Conservation (phyloP, 176 grass and related monocot genomes). For the bread wheat (Triticum aestivum) region DNA sequence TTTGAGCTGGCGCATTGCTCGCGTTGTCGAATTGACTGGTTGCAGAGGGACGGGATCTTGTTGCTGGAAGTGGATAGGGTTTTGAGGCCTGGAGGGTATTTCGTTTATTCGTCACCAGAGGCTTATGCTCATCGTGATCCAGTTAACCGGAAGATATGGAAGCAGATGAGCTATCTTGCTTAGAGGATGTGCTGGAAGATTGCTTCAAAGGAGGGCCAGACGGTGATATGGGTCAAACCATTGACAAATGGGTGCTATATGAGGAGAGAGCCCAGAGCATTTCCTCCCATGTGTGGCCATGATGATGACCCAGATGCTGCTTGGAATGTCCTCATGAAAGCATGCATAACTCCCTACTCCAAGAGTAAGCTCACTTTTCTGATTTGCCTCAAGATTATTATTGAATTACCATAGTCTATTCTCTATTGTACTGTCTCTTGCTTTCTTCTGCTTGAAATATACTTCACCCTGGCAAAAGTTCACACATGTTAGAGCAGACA, state of each 20-base stretch:
- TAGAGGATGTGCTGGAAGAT: conserved; percentile 71
- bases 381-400: conserved; percentile 14
- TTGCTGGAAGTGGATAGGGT: conserved; percentile 72
- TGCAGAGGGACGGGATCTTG: conserved; percentile 83
- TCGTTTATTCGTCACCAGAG: conserved; percentile 78
- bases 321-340: conserved; percentile 80
- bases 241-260: conserved; percentile 74
- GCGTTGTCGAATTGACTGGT: conserved; percentile 73
- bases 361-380: conserved; percentile 48
- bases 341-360: conserved; percentile 69
- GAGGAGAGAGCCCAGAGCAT: conserved; percentile 51
- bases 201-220: conserved; percentile 72
- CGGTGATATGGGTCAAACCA: conserved; percentile 77
- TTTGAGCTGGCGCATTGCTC: conserved; percentile 81
- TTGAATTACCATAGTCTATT: neutral
- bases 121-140: conserved; percentile 59
- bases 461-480: neutral
- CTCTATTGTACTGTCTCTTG: neutral
- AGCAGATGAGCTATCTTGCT: conserved; percentile 58
- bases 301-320: conserved; percentile 67
- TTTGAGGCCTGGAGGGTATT: conserved; percentile 75
- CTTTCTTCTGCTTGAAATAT: conserved; percentile 3
- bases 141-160: conserved; percentile 68
- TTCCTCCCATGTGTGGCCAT: conserved; percentile 48
- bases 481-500: neutral